A percentile compares a stretch with the other conserved stretches of the same genome.
These are phyloP conservation scores for Amphicarpaea edgeworthii DNA, from an alignment of 306 rosid genomes.

Conservation along the genomic window DNA sequence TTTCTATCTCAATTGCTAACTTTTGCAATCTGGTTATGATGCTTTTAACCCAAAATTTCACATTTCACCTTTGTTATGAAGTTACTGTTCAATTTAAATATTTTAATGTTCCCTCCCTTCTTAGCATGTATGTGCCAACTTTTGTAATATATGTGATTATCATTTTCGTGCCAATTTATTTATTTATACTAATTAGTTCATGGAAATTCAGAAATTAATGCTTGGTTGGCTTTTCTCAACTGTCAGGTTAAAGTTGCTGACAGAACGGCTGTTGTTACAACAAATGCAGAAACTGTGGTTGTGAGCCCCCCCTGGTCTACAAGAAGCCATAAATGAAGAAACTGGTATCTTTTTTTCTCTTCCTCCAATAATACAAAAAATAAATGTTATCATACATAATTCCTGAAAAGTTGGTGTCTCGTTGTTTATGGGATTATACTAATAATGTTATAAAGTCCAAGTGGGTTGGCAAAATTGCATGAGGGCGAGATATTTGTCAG, in stretches of 20 bases:
- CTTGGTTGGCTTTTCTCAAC: conserved; percentile 20
- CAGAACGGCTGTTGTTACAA: conserved; percentile 73
- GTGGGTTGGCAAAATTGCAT: conserved; percentile 33
- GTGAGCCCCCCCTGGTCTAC: conserved; percentile 77
- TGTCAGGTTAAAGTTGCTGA: conserved; percentile 83
- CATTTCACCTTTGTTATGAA: conserved; percentile 29
- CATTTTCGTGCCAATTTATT: conserved; percentile 10
- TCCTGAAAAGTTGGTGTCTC: conserved; percentile 16
- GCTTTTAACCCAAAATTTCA: conserved; percentile 9
- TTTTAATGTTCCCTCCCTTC: not conserved
- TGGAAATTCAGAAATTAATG: conserved; percentile 21
- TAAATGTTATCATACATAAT: not conserved
- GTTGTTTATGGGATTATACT: conserved; percentile 23
- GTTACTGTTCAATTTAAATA: conserved; percentile 9
- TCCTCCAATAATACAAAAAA: not conserved
- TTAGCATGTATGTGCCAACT: conserved; percentile 29
- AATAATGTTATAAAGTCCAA: conserved; percentile 17
- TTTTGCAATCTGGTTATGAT: not conserved
- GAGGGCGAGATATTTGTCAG: conserved; percentile 10
- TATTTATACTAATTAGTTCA: not conserved
- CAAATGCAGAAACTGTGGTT: conserved; percentile 91
- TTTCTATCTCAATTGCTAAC: conserved; percentile 20
- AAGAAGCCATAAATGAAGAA: conserved; percentile 79
- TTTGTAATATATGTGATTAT: conserved; percentile 4
- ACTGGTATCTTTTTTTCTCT: conserved; percentile 56